These are phyloP conservation scores for Agrostemma githago DNA, from an alignment of 148 eudicot species.

Conservation along the genomic window DNA sequence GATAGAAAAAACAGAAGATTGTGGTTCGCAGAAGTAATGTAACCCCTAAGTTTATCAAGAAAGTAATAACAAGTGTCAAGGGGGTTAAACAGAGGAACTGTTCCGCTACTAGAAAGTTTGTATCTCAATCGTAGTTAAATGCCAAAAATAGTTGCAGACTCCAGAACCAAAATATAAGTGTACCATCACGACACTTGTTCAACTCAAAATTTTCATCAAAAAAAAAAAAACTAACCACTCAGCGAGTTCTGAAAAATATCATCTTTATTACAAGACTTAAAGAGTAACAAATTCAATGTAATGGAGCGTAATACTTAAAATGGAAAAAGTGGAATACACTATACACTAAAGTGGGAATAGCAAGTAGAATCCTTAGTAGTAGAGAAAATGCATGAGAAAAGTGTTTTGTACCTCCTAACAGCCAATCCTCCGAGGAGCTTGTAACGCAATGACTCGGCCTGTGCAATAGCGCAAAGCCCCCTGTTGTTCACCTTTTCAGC, in stretches of 20 bases:
- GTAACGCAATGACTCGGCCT: slow-evolving; percentile 62
- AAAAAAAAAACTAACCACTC: neutral
- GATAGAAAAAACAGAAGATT: too few relatives aligned
- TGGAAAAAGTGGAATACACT: too few relatives aligned
- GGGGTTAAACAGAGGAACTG: too few relatives aligned
- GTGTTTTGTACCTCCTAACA: slow-evolving; percentile 42
- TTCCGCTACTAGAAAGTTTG: neutral
- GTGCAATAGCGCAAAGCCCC: slow-evolving; percentile 54
- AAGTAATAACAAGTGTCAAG: too few relatives aligned
- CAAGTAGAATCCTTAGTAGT: neutral
- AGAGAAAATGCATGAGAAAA: neutral
- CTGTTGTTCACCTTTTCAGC: slow-evolving; percentile 55
- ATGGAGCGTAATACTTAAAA: too few relatives aligned
- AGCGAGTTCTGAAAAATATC: neutral
- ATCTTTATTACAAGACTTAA: too few relatives aligned
- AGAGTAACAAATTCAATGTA: too few relatives aligned
- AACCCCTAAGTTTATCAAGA: too few relatives aligned
- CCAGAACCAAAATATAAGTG: neutral
- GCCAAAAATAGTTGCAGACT: neutral
- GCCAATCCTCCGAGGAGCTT: slow-evolving; percentile 62
- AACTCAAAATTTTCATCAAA: slow-evolving; percentile 12
- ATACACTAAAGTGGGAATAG: too few relatives aligned
- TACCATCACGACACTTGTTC: too few relatives aligned
- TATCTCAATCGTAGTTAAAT: neutral
- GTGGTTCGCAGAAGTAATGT: too few relatives aligned